A percentile compares a stretch with the other conserved stretches of the same genome.
Conservation (phyloP, 805 yeast species). For the Teunomyces panamensis region DNA sequence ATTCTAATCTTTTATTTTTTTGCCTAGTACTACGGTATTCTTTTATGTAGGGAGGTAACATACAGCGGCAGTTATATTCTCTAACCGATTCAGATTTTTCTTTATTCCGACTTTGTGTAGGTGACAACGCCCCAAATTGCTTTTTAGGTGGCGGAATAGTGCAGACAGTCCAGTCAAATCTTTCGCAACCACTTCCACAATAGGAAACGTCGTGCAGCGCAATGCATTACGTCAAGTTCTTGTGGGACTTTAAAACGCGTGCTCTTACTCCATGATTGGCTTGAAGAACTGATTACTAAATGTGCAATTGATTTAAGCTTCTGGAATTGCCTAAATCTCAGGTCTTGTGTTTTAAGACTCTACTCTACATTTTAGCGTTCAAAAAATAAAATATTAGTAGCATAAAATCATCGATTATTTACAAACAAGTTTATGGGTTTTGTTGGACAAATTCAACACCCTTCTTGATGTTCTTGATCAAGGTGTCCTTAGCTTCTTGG, state of each 20-base stretch:
- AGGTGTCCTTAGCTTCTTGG: constrained; percentile 80
- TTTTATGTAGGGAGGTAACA: background rate
- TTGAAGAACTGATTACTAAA: no score
- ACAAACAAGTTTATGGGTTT: constrained; percentile 48
- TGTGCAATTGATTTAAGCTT: no score
- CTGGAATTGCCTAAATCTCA: no score
- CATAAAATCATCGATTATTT: background rate
- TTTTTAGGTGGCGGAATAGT: background rate
- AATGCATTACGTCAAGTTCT: background rate
- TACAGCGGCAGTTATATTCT: background rate
- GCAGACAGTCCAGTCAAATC: background rate
- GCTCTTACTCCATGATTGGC: no score
- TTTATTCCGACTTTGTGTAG: constrained; percentile 2
- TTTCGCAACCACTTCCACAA: constrained; percentile 2
- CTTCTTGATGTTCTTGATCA: constrained; percentile 87
- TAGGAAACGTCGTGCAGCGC: background rate
- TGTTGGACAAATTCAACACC: constrained; percentile 84
- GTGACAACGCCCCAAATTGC: constrained; percentile 1
- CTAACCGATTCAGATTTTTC: background rate
- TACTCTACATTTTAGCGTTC: background rate
- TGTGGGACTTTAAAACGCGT: background rate
- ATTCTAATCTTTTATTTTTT: background rate
- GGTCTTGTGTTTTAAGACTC: no score
- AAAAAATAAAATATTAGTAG: background rate
- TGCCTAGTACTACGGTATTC: background rate